Evolutionary conservation across 2,329 filamentous ascomycete genomes (phyloP).

Genomic region (Calonectria henricotiae): DNA sequence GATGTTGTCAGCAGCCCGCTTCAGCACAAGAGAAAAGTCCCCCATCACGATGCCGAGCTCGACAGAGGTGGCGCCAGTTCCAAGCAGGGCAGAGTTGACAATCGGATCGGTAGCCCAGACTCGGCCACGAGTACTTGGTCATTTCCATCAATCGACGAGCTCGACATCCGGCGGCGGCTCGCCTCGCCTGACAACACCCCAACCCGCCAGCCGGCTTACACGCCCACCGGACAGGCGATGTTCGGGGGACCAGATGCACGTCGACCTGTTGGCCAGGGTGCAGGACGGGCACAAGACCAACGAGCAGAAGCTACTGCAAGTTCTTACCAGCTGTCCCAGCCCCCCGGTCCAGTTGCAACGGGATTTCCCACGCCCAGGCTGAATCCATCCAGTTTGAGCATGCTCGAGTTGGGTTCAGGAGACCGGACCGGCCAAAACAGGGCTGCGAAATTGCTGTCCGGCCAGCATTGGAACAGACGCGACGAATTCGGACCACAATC

Average conservation of each 20-base stretch:
- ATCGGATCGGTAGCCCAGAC: neutral
- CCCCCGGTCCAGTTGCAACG: too few relatives aligned
- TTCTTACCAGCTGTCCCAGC: neutral
- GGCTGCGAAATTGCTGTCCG: neutral
- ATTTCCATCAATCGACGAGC: neutral
- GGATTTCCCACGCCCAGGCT: neutral
- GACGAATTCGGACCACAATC: neutral
- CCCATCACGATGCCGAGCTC: neutral
- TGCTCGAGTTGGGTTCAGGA: neutral
- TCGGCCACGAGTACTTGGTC: constrained; percentile 18
- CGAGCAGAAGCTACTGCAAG: too few relatives aligned
- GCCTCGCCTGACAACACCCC: neutral
- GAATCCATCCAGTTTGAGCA: neutral
- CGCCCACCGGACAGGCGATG: neutral
- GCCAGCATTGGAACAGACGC: neutral
- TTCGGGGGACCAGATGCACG: neutral
- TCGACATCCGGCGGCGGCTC: neutral
- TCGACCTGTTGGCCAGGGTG: neutral
- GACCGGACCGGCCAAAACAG: neutral
- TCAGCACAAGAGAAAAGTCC: constrained; percentile 1
- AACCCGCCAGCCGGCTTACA: neutral
- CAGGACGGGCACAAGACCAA: neutral
- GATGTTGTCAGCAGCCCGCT: neutral
- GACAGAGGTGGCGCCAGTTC: neutral
- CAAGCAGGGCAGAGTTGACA: neutral